Conservation (phyloP, 306 rosid genomes). For the Prunus salicina region DNA sequence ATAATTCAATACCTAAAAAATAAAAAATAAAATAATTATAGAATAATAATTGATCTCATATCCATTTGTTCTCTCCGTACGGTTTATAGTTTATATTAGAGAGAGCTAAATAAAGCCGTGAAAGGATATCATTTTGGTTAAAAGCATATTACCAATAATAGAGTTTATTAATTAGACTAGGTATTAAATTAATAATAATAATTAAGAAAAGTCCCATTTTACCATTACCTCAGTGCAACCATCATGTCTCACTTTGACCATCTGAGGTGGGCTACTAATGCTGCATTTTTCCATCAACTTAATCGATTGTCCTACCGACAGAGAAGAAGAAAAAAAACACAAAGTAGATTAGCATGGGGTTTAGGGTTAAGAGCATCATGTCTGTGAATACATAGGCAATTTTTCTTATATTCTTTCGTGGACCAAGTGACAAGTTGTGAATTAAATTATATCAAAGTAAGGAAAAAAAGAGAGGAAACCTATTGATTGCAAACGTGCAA, state of each 20-base stretch:
- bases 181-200: background rate
- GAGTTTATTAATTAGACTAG: background rate
- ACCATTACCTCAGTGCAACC: constrained; percentile 23
- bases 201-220: background rate
- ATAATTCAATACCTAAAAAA: too few relatives aligned
- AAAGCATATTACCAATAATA: background rate
- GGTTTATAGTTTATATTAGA: too few relatives aligned
- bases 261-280: background rate
- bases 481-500: background rate
- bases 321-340: background rate
- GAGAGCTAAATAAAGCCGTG: background rate
- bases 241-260: constrained; percentile 12
- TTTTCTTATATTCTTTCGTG: background rate
- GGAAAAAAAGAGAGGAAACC: background rate
- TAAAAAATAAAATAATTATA: too few relatives aligned
- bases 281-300: background rate
- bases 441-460: background rate
- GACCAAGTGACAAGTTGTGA: background rate
- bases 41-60: too few relatives aligned
- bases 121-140: background rate
- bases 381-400: constrained; percentile 5
- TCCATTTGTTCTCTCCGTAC: too few relatives aligned
- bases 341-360: background rate
- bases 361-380: constrained; percentile 7
- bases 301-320: background rate